These are phyloP conservation scores for Candolleomyces aberdarensis DNA, from an alignment of 768 basidiomycete species.

Conservation along the genomic window DNA sequence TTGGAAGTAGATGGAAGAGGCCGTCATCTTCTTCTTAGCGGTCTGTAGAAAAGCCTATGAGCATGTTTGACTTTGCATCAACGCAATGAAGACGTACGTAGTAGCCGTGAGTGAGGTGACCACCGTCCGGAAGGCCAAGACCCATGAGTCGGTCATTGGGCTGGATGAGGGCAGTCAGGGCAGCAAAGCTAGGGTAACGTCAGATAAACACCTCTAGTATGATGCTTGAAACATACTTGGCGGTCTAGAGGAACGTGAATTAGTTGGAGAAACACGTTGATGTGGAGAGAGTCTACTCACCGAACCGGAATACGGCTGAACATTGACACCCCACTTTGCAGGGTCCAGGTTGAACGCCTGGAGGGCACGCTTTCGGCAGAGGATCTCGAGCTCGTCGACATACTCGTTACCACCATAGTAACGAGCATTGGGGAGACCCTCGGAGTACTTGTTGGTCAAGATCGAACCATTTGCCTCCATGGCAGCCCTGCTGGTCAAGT, in stretches of 20 bases:
- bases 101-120: slow-evolving; percentile 96
- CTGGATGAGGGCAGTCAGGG: slow-evolving; percentile 92
- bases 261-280: background rate
- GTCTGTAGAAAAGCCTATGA: slow-evolving; percentile 48
- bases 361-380: slow-evolving; percentile 94
- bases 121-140: slow-evolving; percentile 96
- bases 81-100: slow-evolving; percentile 54
- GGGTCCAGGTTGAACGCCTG: slow-evolving; percentile 95
- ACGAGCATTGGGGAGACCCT: slow-evolving; percentile 95
- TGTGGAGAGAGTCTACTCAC: slow-evolving; percentile 42
- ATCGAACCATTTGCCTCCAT: slow-evolving; percentile 99
- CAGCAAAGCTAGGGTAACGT: slow-evolving; percentile 72
- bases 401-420: slow-evolving; percentile 99
- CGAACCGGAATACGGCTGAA: slow-evolving; percentile 95
- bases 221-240: slow-evolving; percentile 59
- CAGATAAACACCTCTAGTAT: slow-evolving; percentile 13
- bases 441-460: slow-evolving; percentile 98
- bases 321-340: slow-evolving; percentile 95
- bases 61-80: slow-evolving; percentile 4
- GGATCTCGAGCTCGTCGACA: slow-evolving; percentile 92
- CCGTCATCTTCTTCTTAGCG: slow-evolving; percentile 99
- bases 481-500: slow-evolving; percentile 91
- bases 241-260: slow-evolving; percentile 50
- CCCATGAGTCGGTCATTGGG: slow-evolving; percentile 99
- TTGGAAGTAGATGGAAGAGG: slow-evolving; percentile 99